Base-by-base conservation (phyloP, 1,284 basidiomycete species). In the Laetiporus sulphureus region DNA sequence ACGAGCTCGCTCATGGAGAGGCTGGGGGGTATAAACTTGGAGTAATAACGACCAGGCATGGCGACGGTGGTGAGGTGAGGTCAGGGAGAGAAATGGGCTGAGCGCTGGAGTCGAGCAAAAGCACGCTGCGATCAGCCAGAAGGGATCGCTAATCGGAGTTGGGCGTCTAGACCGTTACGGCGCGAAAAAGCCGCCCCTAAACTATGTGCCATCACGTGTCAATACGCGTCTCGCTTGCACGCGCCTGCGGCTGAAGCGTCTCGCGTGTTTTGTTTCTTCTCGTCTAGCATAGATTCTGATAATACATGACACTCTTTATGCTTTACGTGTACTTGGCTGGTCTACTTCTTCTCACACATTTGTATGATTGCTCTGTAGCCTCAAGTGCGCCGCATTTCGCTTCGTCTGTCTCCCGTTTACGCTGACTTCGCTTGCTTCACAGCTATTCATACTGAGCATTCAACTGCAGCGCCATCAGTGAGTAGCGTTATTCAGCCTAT, bases 1-100 rank as follows among this genome's bases (percentile, higher is more conserved):
- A 83, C 74, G 38, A 85, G 79, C 65, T 84, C 83, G 50, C 77
- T 79, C 76, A 82, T 83, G 29, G 72, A 69, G 41, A 84, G 70
- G 16, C 66, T 70, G 4, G 82, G 81, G 19, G 78, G 77, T 1
- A 70, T 68, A 48, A 81, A 72, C n/a, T 75, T 71, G 36, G 79
- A 83, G 58, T 84, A 84, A 42, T 66, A 66, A 30, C 66, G 68
- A 18, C 44, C 45, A 11, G 47, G 51, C 52, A 55, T 61, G 23
- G 45, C 33, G 18, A 32, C 11, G 25, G 32, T n/a, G 27, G 39
- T 21, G 23, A 6, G 15, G 25, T 18, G 33, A 18, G 27, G 23
- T 38, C 20, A 36, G 29, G 29, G 32, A 18, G 31, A 32, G 33
- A 7, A 32, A 30, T 20, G 38, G 22, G 41, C 40, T 40, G 34